Evolutionary conservation across 169 alveolate species (phyloP).

Genomic region (Babesia ovis): DNA sequence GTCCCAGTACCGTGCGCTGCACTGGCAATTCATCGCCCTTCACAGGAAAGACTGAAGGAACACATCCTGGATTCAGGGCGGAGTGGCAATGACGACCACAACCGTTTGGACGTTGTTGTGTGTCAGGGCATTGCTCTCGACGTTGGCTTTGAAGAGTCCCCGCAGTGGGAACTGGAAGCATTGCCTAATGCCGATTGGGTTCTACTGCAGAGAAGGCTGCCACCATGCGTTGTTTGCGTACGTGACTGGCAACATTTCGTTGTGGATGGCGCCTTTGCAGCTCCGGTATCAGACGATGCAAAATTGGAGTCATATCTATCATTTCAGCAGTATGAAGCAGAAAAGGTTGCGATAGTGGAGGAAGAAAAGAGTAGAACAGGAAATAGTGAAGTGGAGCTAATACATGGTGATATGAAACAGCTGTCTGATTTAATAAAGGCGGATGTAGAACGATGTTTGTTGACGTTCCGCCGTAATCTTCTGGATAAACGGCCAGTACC

Average conservation of each 20-base stretch:
- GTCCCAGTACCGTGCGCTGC: slow-evolving; percentile 63
- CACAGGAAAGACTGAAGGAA: slow-evolving; percentile 22
- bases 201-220: slow-evolving; percentile 12
- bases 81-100: slow-evolving; percentile 4
- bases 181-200: slow-evolving; percentile 39
- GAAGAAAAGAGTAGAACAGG: neutral
- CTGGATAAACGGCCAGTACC: slow-evolving; percentile 29
- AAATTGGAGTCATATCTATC: neutral
- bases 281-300: slow-evolving; percentile 9
- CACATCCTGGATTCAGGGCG: slow-evolving; percentile 28
- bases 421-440: slow-evolving; percentile 41
- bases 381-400: neutral
- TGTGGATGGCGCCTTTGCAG: slow-evolving; percentile 22
- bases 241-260: slow-evolving; percentile 59
- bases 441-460: slow-evolving; percentile 46
- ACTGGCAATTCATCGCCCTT: slow-evolving; percentile 12
- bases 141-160: neutral
- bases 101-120: slow-evolving; percentile 31
- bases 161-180: slow-evolving; percentile 4
- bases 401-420: slow-evolving; percentile 32
- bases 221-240: slow-evolving; percentile 51
- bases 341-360: neutral
- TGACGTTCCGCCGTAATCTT: slow-evolving; percentile 3
- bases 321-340: neutral
- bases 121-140: neutral